A percentile compares a stretch with the other conserved stretches of the same genome.
Conservation (phyloP, 192 early-diverging fungal genomes). For the Coemansia sp. region DNA sequence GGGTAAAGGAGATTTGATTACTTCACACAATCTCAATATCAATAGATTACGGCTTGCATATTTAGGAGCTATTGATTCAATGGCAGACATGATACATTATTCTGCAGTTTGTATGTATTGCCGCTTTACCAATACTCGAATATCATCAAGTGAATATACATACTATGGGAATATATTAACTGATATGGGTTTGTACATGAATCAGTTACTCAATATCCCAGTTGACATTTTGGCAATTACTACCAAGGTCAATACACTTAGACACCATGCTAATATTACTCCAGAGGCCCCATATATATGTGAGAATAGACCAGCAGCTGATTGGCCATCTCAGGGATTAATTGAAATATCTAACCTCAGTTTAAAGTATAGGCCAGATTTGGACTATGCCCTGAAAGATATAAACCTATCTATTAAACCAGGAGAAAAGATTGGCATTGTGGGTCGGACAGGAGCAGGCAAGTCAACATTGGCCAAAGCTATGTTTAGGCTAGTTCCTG, state of each 20-base stretch:
- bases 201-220: neutral
- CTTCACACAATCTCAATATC: too few species aligned
- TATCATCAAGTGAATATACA: neutral
- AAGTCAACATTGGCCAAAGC: conserved; percentile 59
- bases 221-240: neutral
- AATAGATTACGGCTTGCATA: too few species aligned
- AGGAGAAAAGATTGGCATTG: conserved; percentile 61
- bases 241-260: conserved; percentile 52
- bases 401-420: conserved; percentile 36
- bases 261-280: conserved; percentile 57
- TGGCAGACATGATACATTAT: neutral
- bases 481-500: conserved; percentile 60
- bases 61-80: too few species aligned
- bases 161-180: neutral
- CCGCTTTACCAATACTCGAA: neutral
- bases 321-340: conserved; percentile 52
- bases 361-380: conserved; percentile 35
- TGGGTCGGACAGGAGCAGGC: conserved; percentile 57
- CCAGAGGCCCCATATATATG: conserved; percentile 26
- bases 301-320: conserved; percentile 22
- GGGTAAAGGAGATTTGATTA: too few species aligned
- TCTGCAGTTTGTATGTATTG: neutral
- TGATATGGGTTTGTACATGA: neutral
- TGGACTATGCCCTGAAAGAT: conserved; percentile 26
- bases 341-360: conserved; percentile 49